Base-by-base conservation (phyloP, 2,329 filamentous ascomycete species). In the Hymenoscyphus fraxineus region DNA sequence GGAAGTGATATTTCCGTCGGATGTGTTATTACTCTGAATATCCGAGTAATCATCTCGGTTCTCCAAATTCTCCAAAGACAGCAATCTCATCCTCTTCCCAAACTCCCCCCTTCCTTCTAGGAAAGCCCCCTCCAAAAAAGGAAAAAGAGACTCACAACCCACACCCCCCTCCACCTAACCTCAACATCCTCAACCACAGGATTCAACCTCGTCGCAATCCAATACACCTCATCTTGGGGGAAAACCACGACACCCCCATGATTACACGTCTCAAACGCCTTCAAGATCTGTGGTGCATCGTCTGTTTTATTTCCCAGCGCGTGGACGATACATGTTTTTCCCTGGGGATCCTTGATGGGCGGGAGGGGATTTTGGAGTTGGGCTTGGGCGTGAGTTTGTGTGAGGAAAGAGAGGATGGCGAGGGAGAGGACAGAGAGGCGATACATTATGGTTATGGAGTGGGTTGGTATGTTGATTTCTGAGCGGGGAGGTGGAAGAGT, bases 371-470 rank as follows among this genome's bases (percentile, higher is more conserved):
- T 1, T 80, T 80, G 15, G 79, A 79, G 64, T 74, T 94, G 67
- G 78, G 82, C 22, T 74, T 94, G 41, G 1, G 73, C 79, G 60
- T 85, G 81, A 79, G 81, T 85, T 70, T 80, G 79, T 66, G 85
- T 91, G 90, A 80, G 77, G 70, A 91, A 94, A 78, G 79, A 81
- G 22, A 82, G 83, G 66, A 71, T 89, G 54, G 82, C 83, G 56
- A 79, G 84, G 64, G 44, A 16, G 6, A 22, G 44, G 44, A 51
- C 1, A 27, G 27, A 27, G 27, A 27, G 27, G 27, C 27, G 27
- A 3, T 27, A 3, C 27, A 27, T 27, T 1, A 3, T 27, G 27
- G 27, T 2, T 27, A 27, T 27, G 27, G 27, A 27, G 27, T 27
- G 27, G 27, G 27, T 27, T 27, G 2, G 27, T 27, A 27, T 27